Base-by-base conservation (phyloP, 257 asterid species). In the Ligustrum vulgare region DNA sequence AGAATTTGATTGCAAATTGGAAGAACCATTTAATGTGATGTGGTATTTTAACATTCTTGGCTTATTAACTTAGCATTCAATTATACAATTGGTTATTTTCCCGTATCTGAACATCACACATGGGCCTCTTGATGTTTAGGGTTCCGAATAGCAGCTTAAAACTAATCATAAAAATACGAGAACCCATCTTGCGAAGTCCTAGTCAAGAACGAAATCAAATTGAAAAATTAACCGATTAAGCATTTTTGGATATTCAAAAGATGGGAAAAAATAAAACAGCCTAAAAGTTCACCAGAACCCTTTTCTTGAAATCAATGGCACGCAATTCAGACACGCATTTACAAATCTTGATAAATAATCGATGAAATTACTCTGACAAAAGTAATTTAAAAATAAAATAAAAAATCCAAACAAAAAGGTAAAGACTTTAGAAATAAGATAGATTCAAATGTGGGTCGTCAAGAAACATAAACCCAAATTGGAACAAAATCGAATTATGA, bases 241-340 rank as follows among this genome's bases (percentile, higher is more conserved):
- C n/a, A 0, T 8, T 20, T 13, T 2, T 31, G 18, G 60, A 32
- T 23, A 25, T 28, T 36, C 13, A 11, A 62, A 23, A 66, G 37
- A 13, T 1, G 23, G 25, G 25, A 20, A 16, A 62, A 71, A 75
- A 32, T 4, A 0, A 33, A 56, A 16, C 39, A 60, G 12, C 12
- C 49, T 71, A 43, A 70, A 71, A 28, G 47, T 2, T 18, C 25
- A 35, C 7, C 37, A 37, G 32, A 5, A 37, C 58, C 69, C 18
- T 28, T 13, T 22, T 51, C 68, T 18, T 15, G 47, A 69, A 58
- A 23, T 25, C 13, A 15, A 75, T 23, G 8, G 34, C 5, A 54
- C 16, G 71, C 32, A 65, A n/a, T 34, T 32, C 32, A 66, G 15
- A 71, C 5, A 63, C 75, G 80, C 80, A 78, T 35, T 43, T 54